Percentiles rank a stretch among this genome's conserved stretches.
phyloP scores from a whole-genome alignment of 2,329 filamentous ascomycete species.

The Arthroderma uncinatum region DNA sequence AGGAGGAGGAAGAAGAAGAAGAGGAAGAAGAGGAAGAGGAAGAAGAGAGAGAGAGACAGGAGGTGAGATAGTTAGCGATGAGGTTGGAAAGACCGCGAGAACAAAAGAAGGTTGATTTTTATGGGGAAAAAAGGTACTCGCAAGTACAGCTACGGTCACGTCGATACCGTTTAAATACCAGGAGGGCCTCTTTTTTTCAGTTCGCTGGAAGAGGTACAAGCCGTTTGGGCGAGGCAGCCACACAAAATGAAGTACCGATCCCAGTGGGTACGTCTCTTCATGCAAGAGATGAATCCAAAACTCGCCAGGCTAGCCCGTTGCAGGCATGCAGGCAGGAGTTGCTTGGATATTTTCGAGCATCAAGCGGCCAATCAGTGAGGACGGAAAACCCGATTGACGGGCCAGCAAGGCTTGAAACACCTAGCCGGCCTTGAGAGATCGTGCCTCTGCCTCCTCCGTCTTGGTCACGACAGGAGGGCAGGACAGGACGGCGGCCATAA shows the following conservation, averaged over 20 bases:
- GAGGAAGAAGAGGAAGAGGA: background rate
- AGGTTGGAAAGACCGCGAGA: constrained; percentile 1
- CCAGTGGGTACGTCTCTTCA: background rate
- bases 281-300: constrained; percentile 7
- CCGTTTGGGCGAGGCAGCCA: background rate
- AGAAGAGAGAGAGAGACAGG: background rate
- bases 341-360: background rate
- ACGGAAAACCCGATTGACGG: background rate
- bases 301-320: constrained; percentile 4
- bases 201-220: background rate
- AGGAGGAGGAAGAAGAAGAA: background rate
- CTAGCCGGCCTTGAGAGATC: background rate
- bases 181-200: background rate
- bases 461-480: background rate
- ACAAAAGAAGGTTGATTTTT: constrained; percentile 2
- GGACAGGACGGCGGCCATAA: background rate
- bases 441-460: background rate
- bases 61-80: background rate
- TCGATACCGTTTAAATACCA: constrained; percentile 1
- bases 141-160: constrained; percentile 1
- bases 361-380: background rate
- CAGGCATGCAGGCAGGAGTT: constrained; percentile 1
- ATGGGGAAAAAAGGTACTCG: constrained; percentile 4
- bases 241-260: background rate
- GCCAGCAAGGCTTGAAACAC: constrained; percentile 5